Conservation (phyloP, 306 rosid species). For the Begonia masoniana region DNA sequence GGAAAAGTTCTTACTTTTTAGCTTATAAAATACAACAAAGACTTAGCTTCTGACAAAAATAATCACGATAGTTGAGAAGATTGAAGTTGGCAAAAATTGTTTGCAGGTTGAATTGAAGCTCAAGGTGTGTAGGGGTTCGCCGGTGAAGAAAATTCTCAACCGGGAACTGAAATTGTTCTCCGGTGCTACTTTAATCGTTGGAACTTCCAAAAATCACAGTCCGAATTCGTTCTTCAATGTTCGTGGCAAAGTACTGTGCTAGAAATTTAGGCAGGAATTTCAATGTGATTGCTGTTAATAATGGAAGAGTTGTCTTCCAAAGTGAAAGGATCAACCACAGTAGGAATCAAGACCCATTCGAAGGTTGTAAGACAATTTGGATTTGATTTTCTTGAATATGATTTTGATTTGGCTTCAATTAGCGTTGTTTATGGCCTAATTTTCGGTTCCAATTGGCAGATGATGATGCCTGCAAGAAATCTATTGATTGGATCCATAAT, state of each 20-base stretch:
- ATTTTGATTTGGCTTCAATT: background rate
- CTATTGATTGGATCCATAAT: conserved; percentile 4
- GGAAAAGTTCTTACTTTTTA: no score
- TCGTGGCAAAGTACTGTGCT: conserved; percentile 72
- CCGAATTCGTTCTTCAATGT: conserved; percentile 44
- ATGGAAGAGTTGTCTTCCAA: conserved; percentile 53
- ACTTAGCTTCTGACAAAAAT: background rate
- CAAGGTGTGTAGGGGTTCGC: conserved; percentile 55
- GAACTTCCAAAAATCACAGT: conserved; percentile 56
- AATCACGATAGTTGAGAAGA: background rate
- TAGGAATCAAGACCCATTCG: conserved; percentile 10
- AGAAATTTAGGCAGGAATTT: conserved; percentile 45
- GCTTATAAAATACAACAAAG: background rate
- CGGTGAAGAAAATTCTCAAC: conserved; percentile 39
- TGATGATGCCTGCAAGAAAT: conserved; percentile 8
- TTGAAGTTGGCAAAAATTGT: background rate
- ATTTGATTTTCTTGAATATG: background rate
- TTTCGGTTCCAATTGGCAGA: conserved; percentile 9
- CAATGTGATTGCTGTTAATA: conserved; percentile 59
- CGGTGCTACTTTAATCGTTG: conserved; percentile 52
- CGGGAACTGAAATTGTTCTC: conserved; percentile 40
- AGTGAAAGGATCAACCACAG: conserved; percentile 15
- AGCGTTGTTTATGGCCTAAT: background rate
- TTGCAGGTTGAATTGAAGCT: conserved; percentile 69
- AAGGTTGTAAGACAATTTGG: conserved; percentile 19